Evolutionary conservation across 2,329 filamentous ascomycete genomes (phyloP).

Genomic region (Cercospora beticola): DNA sequence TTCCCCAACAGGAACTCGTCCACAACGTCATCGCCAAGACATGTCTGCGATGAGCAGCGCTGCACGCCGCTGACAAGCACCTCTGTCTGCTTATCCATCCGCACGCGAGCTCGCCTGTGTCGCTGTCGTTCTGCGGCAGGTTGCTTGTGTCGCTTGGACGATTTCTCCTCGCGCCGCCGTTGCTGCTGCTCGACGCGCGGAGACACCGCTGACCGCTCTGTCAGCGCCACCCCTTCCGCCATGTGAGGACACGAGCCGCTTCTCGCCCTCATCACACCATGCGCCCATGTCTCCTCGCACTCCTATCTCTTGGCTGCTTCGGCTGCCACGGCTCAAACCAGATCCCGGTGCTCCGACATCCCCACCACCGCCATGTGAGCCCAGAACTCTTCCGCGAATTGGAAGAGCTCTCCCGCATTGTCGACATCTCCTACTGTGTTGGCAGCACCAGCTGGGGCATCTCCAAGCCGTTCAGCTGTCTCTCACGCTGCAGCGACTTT

Average conservation of each 20-base stretch:
- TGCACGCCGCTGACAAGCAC: constrained; percentile 2
- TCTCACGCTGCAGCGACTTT: constrained; percentile 82
- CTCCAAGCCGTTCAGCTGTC: constrained; percentile 77
- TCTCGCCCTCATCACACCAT: constrained; percentile 2
- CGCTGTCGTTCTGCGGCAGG: too few species aligned
- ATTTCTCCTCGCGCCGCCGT: too few species aligned
- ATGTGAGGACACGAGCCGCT: constrained; percentile 1
- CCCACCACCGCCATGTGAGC: constrained; percentile 52
- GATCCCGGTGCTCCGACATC: constrained; percentile 36
- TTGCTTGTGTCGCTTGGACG: too few species aligned
- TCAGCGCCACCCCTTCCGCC: not conserved
- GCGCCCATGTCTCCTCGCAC: not conserved
- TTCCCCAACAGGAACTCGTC: not conserved
- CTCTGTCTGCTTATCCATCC: too few species aligned
- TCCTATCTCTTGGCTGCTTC: constrained; percentile 28
- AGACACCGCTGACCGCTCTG: not conserved
- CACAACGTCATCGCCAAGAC: constrained; percentile 2
- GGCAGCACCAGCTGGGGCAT: constrained; percentile 82
- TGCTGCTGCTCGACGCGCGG: not conserved
- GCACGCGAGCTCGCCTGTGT: too few species aligned
- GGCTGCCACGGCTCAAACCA: constrained; percentile 29
- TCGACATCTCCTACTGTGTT: constrained; percentile 94
- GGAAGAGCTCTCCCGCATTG: constrained; percentile 83
- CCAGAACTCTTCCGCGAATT: constrained; percentile 71
- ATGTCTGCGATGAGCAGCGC: not conserved